Percentiles rank a stretch among this genome's conserved stretches.
Conservation (phyloP, 2,329 filamentous ascomycete species). For the Colletotrichum spaethianum region DNA sequence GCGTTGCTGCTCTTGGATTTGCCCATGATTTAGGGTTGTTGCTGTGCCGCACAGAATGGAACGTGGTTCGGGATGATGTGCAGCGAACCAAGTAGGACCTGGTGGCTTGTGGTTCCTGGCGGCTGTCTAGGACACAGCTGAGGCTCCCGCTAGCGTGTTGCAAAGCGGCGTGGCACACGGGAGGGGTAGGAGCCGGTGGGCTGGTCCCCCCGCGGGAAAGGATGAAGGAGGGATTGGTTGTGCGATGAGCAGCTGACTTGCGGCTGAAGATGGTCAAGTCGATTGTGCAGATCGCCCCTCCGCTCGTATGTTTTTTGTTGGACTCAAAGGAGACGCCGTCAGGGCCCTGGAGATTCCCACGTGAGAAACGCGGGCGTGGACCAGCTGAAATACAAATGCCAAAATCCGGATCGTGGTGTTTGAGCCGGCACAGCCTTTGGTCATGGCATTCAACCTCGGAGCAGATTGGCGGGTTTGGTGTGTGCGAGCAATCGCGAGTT, state of each 20-base stretch:
- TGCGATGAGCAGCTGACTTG: slow-evolving; percentile 1
- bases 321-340: slow-evolving; percentile 7
- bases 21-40: slow-evolving; percentile 44
- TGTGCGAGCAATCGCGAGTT: slow-evolving; percentile 8
- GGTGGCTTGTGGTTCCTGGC: slow-evolving; percentile 31
- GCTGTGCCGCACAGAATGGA: slow-evolving; percentile 28
- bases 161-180: slow-evolving; percentile 18
- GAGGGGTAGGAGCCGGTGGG: slow-evolving; percentile 16
- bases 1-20: slow-evolving; percentile 43
- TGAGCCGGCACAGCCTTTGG: background rate
- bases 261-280: background rate
- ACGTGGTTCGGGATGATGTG: slow-evolving; percentile 33
- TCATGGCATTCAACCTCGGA: background rate
- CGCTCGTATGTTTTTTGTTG: slow-evolving; percentile 16
- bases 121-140: slow-evolving; percentile 33
- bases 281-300: background rate
- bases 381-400: background rate
- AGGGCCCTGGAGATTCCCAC: slow-evolving; percentile 15
- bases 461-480: background rate
- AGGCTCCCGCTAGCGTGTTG: slow-evolving; percentile 31
- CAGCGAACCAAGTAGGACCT: slow-evolving; percentile 22
- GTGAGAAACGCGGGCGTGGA: slow-evolving; percentile 15
- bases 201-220: slow-evolving; percentile 1
- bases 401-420: background rate
- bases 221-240: background rate